Base-by-base conservation (phyloP, 1,284 basidiomycete species). In the Schizophyllum amplum region DNA sequence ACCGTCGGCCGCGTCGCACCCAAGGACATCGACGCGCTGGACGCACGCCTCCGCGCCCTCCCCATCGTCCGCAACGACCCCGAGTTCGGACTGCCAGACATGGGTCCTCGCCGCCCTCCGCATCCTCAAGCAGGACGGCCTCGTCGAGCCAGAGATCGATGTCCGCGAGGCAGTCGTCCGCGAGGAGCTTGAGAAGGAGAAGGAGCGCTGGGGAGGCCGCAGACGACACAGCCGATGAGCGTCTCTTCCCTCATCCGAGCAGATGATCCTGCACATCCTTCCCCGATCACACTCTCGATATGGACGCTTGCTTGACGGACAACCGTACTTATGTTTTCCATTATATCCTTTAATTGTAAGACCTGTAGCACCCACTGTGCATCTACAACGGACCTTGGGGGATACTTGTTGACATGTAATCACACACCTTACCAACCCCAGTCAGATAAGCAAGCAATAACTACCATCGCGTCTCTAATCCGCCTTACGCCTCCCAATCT, bases 51-150 rank as follows among this genome's bases (percentile, higher is more conserved):
- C n/a, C 55, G 26, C 51, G 59, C 54, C 7, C 60, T 69, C 4
- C 56, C 57, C 21, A 58, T 69, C 15, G 51, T 64, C 9, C 60
- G 58, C 24, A 58, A 62, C 23, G 62, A 66, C 27, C 54, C 57
- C 3, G 53, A 62, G 49, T 69, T 63, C 57, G 66, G n/a, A 66
- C 54, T 60, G 60, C 21, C 67, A 67, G 62, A 56, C 59, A 48
- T 69, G 67, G 67, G 61, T 68, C n/a, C 25, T 69, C 51, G 60
- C 61, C 5, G 65, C 63, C 3, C 52, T 69, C 42, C 60, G 63
- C 51, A 57, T 69, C 33, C 33, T 42, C 13, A 60, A 60, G 52
- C 58, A 63, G 20, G 60, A 61, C 11, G 64, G 61, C 7, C 52
- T 65, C 24, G 17, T 42, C 33, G 11, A 9, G 33, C 11, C 33